Percentiles rank a stretch among this genome's conserved stretches.
Conservation (phyloP, 2,329 filamentous ascomycete species). For the Fusarium sororula region DNA sequence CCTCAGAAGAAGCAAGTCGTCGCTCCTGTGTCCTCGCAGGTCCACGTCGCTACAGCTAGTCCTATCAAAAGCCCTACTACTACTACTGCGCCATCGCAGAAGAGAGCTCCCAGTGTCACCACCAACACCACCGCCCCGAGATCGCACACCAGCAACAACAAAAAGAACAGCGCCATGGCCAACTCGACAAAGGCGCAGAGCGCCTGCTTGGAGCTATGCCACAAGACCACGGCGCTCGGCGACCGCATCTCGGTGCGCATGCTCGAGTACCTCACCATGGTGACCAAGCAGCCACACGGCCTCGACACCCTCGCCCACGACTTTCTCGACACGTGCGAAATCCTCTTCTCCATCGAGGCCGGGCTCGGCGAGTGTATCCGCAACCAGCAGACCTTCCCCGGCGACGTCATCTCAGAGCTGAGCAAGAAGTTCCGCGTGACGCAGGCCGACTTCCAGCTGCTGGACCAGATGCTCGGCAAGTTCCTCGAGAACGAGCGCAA, state of each 20-base stretch:
- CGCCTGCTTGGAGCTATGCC: slow-evolving; percentile 58
- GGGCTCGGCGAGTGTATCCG: slow-evolving; percentile 66
- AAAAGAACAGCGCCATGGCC: slow-evolving; percentile 38
- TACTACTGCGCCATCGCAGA: not conserved
- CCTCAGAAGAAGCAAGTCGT: not conserved
- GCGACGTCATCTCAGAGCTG: slow-evolving; percentile 70
- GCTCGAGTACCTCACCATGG: slow-evolving; percentile 69
- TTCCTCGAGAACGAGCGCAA: slow-evolving; percentile 71
- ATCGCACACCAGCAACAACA: slow-evolving; percentile 21
- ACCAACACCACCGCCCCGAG: not conserved
- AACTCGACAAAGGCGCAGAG: slow-evolving; percentile 43
- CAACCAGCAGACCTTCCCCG: slow-evolving; percentile 62
- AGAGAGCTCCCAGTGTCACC: not conserved
- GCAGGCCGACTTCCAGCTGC: slow-evolving; percentile 67
- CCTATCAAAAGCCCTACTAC: not conserved
- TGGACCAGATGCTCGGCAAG: slow-evolving; percentile 70
- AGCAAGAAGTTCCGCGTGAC: slow-evolving; percentile 70
- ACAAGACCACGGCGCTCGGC: slow-evolving; percentile 66
- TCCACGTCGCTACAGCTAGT: not conserved
- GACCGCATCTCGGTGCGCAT: slow-evolving; percentile 72
- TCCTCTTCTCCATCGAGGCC: slow-evolving; percentile 74
- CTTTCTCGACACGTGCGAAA: slow-evolving; percentile 73
- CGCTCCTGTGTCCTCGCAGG: slow-evolving; percentile 1
- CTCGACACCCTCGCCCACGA: slow-evolving; percentile 70
- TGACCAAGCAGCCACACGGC: slow-evolving; percentile 62